A percentile compares a stretch with the other conserved stretches of the same genome.
Conservation (phyloP, 2,329 filamentous ascomycete genomes). For the Amesomyces nigricolor region DNA sequence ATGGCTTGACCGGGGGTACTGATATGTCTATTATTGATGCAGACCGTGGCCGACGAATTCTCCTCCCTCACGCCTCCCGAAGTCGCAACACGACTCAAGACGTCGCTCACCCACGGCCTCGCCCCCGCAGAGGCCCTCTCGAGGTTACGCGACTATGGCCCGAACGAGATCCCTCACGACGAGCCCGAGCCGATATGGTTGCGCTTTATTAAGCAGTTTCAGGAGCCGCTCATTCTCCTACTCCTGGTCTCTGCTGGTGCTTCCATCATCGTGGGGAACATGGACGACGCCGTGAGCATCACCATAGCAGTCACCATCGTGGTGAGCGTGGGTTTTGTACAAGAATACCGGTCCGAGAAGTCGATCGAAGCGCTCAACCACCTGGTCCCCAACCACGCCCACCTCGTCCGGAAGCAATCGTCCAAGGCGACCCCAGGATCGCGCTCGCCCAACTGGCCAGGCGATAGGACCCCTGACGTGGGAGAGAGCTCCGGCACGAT, state of each 20-base stretch:
- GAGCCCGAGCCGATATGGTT: constrained; percentile 91
- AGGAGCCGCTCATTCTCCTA: constrained; percentile 90
- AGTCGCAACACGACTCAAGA: constrained; percentile 69
- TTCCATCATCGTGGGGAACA: constrained; percentile 86
- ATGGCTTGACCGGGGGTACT: constrained; percentile 6
- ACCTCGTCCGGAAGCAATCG: constrained; percentile 68
- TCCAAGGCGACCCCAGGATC: constrained; percentile 30
- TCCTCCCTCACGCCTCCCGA: constrained; percentile 69
- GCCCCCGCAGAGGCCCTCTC: constrained; percentile 74
- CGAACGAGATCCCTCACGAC: constrained; percentile 92
- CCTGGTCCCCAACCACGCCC: constrained; percentile 89
- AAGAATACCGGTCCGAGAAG: constrained; percentile 96
- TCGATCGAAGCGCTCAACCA: constrained; percentile 92
- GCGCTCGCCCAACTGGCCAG: constrained; percentile 45
- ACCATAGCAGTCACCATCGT: constrained; percentile 95
- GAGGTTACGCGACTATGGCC: constrained; percentile 73
- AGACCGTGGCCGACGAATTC: constrained; percentile 55
- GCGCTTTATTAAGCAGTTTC: constrained; percentile 93
- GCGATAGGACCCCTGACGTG: constrained; percentile 42
- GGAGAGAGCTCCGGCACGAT: constrained; percentile 45
- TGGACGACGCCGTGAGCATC: constrained; percentile 93
- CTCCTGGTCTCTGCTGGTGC: constrained; percentile 82
- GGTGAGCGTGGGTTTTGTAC: constrained; percentile 90
- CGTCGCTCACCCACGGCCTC: constrained; percentile 78
- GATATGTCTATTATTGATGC: constrained; percentile 19